Base-by-base conservation (phyloP, 1,284 basidiomycete genomes). In the Termitomyces sp. region DNA sequence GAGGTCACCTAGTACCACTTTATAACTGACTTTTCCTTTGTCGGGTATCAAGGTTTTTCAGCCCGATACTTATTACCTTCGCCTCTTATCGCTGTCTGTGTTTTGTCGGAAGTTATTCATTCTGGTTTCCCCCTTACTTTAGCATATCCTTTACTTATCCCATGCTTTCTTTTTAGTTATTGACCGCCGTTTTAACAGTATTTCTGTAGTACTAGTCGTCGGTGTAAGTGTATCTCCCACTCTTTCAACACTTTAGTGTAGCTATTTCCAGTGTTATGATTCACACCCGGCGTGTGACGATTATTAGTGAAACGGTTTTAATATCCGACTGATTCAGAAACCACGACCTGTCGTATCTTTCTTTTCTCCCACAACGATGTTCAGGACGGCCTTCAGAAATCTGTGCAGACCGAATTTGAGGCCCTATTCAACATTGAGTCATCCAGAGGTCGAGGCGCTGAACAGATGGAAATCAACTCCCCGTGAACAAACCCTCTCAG, bases 1-100 rank as follows among this genome's bases (percentile, higher is more conserved):
- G 88, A 91, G 70, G 76, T 89, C 43, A 71, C 73, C 48, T 87
- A 70, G 57, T 11, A 16, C 18, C 21, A 6, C n/a, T 10, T 28
- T 24, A 16, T 53, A 19, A 18, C 38, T 26, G 18, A 26, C 42
- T 45, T 46, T 45, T 38, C 47, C 21, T 50, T 50, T 21, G n/a
- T 48, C n/a, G 35, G 39, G 37, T 45, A 31, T 50, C 11, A 33
- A 40, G 18, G n/a, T 5, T 24, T 24, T 24, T 5, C 21, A 24
- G 5, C 3, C 13, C 13, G 8, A 18, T 40, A 18, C 40, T 47
- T 41, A n/a, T 24, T 24, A 28, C n/a, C 8, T 47, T 38, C 13
- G 11, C 3, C 49, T 39, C 34, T 42, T 24, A 31, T 38, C 28
- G 48, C 50, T 53, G 21, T 48, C 37, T 31, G 21, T 49, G 41